phyloP scores from a whole-genome alignment of 805 yeast genomes.

The Ogataea thermomethanolica region DNA sequence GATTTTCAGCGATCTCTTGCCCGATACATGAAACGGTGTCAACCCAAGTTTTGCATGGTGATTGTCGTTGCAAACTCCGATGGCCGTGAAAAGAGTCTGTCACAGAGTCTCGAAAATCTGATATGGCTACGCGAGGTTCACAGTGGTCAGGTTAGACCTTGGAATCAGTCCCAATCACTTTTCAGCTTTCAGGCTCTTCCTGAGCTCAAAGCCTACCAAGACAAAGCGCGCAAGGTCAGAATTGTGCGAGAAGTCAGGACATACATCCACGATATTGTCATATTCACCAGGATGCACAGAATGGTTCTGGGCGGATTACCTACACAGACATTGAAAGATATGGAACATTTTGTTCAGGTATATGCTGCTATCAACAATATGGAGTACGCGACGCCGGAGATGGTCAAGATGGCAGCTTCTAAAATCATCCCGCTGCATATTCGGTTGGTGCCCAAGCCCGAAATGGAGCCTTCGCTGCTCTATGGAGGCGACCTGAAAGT shows the following conservation, averaged over 20 bases:
- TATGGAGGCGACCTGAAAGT: conserved; percentile 54
- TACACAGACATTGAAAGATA: conserved; percentile 41
- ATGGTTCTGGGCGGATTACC: conserved; percentile 52
- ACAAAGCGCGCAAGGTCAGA: conserved; percentile 21
- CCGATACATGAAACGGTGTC: conserved; percentile 1
- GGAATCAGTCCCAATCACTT: neutral
- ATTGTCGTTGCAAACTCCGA: conserved; percentile 17
- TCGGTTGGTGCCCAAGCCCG: conserved; percentile 29
- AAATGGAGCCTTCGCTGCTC: conserved; percentile 48
- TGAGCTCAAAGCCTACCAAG: conserved; percentile 2
- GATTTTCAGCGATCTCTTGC: conserved; percentile 12
- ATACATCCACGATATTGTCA: conserved; percentile 54
- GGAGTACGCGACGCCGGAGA: conserved; percentile 48
- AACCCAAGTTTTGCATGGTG: conserved; percentile 20
- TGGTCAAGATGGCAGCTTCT: conserved; percentile 48
- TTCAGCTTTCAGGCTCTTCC: neutral
- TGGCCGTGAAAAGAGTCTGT: conserved; percentile 18
- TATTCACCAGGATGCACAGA: conserved; percentile 52
- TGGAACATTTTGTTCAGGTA: conserved; percentile 37
- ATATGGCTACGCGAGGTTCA: conserved; percentile 35
- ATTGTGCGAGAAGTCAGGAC: conserved; percentile 48
- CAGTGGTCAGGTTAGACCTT: neutral
- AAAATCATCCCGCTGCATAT: conserved; percentile 48
- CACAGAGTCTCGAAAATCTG: conserved; percentile 21
- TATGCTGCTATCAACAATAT: conserved; percentile 41